Conservation (phyloP, 345 rosid species). For the Eucalyptus sp. region DNA sequence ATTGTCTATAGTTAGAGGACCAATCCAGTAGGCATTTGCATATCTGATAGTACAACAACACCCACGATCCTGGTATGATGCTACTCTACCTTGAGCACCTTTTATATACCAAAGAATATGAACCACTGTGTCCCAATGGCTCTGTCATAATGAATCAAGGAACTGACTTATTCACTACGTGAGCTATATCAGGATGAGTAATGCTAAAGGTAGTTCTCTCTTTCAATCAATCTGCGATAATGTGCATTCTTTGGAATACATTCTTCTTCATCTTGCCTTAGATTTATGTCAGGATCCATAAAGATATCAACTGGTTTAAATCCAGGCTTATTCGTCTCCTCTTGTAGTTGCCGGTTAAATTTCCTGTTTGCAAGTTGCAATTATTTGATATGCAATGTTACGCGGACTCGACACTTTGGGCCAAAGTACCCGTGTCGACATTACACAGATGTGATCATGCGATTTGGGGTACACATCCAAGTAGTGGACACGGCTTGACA, state of each 20-base stretch:
- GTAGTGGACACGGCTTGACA: background rate
- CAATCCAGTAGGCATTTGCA: background rate
- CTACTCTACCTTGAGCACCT: background rate
- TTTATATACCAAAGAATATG: background rate
- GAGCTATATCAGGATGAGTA: background rate
- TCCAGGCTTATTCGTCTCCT: background rate
- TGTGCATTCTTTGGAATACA: background rate
- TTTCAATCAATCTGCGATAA: background rate
- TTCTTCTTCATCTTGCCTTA: background rate
- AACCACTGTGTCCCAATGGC: background rate
- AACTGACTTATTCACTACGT: background rate
- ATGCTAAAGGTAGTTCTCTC: background rate
- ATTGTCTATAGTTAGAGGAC: background rate
- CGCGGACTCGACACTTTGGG: background rate
- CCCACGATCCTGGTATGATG: background rate
- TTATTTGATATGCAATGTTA: background rate
- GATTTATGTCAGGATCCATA: background rate
- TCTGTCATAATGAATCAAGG: background rate
- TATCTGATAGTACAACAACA: background rate
- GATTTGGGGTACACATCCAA: background rate
- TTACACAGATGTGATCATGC: background rate
- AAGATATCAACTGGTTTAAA: background rate
- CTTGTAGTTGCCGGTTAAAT: background rate
- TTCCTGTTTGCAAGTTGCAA: background rate
- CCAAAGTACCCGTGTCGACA: background rate